Base-by-base conservation (phyloP, 208 protist species). In the Trypanosoma scelopori region DNA sequence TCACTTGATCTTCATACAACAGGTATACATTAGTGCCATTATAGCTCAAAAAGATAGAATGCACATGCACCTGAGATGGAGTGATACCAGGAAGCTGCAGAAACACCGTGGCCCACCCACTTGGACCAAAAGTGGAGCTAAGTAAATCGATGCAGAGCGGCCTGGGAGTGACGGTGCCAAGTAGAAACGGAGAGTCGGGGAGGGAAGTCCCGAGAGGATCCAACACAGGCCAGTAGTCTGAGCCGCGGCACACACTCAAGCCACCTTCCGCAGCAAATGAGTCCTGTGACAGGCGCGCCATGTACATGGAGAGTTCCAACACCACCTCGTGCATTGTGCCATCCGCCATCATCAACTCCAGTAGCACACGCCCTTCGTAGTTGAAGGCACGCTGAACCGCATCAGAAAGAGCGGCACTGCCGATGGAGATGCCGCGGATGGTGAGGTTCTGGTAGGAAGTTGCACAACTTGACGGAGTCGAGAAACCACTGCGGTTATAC, bases 361-460 rank as follows among this genome's bases (percentile, higher is more conserved):
- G 75, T 23, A 65, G 23, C 28, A 94, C 60, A 62, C 51, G 57
- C 25, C 87, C 87, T 48, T 88, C 82, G 55, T 79, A 87, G 70
- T 74, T 79, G 55, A 94, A 84, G 35, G 63, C 61, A 41, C 76
- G 83, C 45, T 64, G 42, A 50, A 84, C 65, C 55, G 50, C 52
- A 39, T 59, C 61, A 48, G 74, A 69, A 41, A 91, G 80, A 49
- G 30, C 18, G 22, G 65, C 58, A 76, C 87, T 94, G 46, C 87
- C 87, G 5, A 78, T 74, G 25, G 80, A 68, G 16, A 90, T 74
- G 27, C 87, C 87, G 55, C 87, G 87, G 57, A 94, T 67, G 35
- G 87, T 94, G 55, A 94, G 58, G 70, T 94, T 94, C 65, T 94
- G 87, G 70, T 81, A 89, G 11, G 59, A 81, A 27, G 78, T 81